phyloP scores from a whole-genome alignment of 345 rosid species.

The Turritis glabra region DNA sequence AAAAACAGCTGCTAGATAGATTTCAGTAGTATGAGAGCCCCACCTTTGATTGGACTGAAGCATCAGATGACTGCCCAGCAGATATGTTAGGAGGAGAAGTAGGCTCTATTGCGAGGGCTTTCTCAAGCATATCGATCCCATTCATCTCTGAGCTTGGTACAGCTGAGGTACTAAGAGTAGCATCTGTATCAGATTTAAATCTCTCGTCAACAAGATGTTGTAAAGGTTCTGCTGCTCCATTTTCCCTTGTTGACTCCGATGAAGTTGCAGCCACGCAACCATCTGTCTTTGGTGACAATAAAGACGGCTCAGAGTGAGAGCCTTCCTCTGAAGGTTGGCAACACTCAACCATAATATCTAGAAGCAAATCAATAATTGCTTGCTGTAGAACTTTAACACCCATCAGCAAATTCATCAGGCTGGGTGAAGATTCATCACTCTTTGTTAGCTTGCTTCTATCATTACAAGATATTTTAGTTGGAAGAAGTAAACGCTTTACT shows the following conservation, averaged over 20 bases:
- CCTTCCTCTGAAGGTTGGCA: conserved; percentile 92
- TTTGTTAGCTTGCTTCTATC: conserved; percentile 74
- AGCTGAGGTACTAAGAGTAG: conserved; percentile 60
- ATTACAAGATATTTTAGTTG: conserved; percentile 78
- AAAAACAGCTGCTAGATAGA: not conserved
- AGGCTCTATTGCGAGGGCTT: conserved; percentile 63
- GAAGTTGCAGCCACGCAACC: conserved; percentile 28
- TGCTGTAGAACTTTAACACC: conserved; percentile 99
- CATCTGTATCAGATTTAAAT: conserved; percentile 73
- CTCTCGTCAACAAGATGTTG: conserved; percentile 69
- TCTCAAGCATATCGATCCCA: conserved; percentile 51
- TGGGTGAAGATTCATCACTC: conserved; percentile 88
- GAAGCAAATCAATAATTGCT: conserved; percentile 93
- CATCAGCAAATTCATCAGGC: conserved; percentile 98
- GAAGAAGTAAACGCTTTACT: conserved; percentile 97
- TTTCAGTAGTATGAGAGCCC: conserved; percentile 10
- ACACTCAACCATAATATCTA: conserved; percentile 98
- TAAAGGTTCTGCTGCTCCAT: conserved; percentile 55
- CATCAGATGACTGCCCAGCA: conserved; percentile 59
- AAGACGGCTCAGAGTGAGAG: conserved; percentile 38
- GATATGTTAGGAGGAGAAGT: conserved; percentile 60
- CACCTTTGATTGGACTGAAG: conserved; percentile 78
- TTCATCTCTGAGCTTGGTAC: conserved; percentile 68
- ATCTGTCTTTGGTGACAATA: conserved; percentile 31
- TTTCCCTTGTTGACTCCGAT: conserved; percentile 46